Evolutionary conservation across 176 grass and related monocot genomes (phyloP), one percentile per base, ranked within the genome.

Genomic region (Oryza meyeriana): DNA sequence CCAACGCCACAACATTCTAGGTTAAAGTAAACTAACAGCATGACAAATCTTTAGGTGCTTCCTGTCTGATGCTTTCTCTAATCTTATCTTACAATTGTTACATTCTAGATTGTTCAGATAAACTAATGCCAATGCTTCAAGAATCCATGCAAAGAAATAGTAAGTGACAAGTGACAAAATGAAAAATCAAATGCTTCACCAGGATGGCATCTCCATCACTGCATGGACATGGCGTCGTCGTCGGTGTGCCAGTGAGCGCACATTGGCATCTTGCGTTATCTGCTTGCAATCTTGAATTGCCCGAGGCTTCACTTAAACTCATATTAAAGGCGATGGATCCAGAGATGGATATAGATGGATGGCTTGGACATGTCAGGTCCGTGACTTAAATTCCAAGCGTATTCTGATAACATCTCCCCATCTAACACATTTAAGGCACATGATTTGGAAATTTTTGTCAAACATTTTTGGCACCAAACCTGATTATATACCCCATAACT

Each of bases 321-420:
- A n/a, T n/a, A 55, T 55, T 55, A 55, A 89, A 41, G 27, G 34
- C 39, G 41, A 76, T 33, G 41, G 41, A 57, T n/a, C 13, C 66
- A 48, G 39, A 34, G 38, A 33, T 16, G 59, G 12, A 52, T 17
- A 44, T 45, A 38, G 30, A 76, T 52, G n/a, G 64, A 36, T 67
- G 59, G n/a, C 12, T 3, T 22, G 55, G 50, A 35, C 74, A 17
- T 88, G 71, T 81, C 81, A 72, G 45, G 22, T 52, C 55, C 74
- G 82, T 81, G 79, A 71, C 89, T 94, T 94, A 67, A 86, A 86
- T 90, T 86, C 75, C 41, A 81, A 86, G 87, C 64, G 71, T 88
- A 64, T 70, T 74, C 78, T 92, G 89, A 94, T 85, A 85, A 61
- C 50, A 69, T 61, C 87, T 82, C 69, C 34, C 75, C 78, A 94